These are phyloP conservation scores for Cavenderia fasciculata DNA, from an alignment of 78 protist species.

Conservation along the genomic window DNA sequence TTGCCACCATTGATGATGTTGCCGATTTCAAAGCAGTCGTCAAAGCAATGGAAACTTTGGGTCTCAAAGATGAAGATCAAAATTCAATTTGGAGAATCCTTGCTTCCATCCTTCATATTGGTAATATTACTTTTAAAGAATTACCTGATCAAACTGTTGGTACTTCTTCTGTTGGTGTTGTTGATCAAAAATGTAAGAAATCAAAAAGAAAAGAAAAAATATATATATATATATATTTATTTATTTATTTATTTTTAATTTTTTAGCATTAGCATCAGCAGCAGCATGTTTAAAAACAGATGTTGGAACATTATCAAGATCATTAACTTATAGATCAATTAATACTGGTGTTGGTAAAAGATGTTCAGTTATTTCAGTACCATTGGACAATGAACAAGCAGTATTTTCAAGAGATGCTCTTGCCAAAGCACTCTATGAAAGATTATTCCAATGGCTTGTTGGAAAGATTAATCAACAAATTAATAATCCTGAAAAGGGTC, in stretches of 20 bases:
- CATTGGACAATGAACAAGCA: conserved; percentile 69
- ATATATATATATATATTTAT: too few species aligned
- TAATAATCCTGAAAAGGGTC: conserved; percentile 36
- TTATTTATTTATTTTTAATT: too few species aligned
- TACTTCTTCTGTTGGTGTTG: conserved; percentile 7
- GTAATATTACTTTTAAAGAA: conserved; percentile 83
- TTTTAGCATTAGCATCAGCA: conserved; percentile 32
- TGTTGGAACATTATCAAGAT: conserved; percentile 11
- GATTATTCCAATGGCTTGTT: conserved; percentile 89
- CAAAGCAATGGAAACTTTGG: conserved; percentile 82
- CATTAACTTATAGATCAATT: conserved; percentile 73
- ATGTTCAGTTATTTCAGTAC: conserved; percentile 70
- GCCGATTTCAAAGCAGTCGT: conserved; percentile 58
- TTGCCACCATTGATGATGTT: conserved; percentile 85
- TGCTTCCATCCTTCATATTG: conserved; percentile 86
- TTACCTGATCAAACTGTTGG: conserved; percentile 45
- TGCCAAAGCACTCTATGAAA: conserved; percentile 85
- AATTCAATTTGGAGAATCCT: conserved; percentile 63
- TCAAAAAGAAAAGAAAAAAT: too few species aligned
- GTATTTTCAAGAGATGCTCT: conserved; percentile 88
- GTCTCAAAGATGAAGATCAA: conserved; percentile 72
- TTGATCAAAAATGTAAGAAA: conserved; percentile 8
- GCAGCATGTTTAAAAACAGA: conserved; percentile 60
- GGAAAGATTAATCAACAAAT: conserved; percentile 53
- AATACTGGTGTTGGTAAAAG: conserved; percentile 80